Percentiles rank a stretch among this genome's conserved stretches.
phyloP scores from a whole-genome alignment of 176 grass and related monocot species.

The Carex pumila region DNA sequence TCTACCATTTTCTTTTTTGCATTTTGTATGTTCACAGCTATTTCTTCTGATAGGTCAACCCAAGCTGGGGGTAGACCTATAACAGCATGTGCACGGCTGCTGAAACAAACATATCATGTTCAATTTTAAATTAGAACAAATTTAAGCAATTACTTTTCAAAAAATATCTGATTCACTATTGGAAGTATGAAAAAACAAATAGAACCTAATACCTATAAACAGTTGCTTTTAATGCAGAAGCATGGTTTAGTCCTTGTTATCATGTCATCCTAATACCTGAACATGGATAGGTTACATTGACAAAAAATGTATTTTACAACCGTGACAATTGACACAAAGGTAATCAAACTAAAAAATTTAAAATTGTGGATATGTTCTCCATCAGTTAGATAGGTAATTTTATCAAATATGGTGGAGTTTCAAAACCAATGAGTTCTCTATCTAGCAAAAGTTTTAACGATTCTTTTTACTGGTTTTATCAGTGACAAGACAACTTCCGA shows the following conservation, averaged over 20 bases:
- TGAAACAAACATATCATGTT: conserved; percentile 26
- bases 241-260: background rate
- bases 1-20: conserved; percentile 80
- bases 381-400: background rate
- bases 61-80: conserved; percentile 74
- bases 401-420: no score
- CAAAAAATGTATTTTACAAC: background rate
- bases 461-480: background rate
- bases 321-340: background rate
- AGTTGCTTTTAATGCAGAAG: background rate
- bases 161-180: background rate
- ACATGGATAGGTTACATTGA: background rate
- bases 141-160: background rate
- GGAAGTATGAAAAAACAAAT: background rate
- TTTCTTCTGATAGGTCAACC: conserved; percentile 96
- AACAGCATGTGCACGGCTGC: conserved; percentile 39
- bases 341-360: background rate
- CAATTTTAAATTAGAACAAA: background rate
- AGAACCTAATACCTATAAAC: background rate
- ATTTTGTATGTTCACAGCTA: conserved; percentile 84
- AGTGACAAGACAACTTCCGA: background rate
- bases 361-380: background rate
- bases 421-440: background rate
- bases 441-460: background rate
- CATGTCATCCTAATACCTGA: background rate